Evolutionary conservation across 1,284 basidiomycete species (phyloP).

Genomic region (Leccinum griseonigrum): DNA sequence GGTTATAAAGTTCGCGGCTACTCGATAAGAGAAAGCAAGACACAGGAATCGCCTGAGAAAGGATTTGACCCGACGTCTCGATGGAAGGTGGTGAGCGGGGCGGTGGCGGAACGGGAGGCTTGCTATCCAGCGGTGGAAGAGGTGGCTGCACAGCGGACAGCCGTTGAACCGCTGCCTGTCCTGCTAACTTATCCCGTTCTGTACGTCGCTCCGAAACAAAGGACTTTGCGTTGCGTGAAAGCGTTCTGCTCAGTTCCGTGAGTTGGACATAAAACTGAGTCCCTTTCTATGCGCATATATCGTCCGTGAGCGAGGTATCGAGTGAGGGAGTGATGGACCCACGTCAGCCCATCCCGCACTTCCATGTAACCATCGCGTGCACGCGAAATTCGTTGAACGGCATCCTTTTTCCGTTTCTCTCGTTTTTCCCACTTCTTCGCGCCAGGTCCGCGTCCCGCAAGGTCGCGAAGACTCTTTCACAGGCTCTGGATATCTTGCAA

Average conservation of each 20-base stretch:
- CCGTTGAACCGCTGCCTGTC: slow-evolving; percentile 71
- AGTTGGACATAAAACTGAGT: slow-evolving; percentile 87
- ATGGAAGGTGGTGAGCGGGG: slow-evolving; percentile 42
- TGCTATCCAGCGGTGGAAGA: slow-evolving; percentile 45
- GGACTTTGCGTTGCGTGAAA: slow-evolving; percentile 59
- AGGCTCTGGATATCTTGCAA: slow-evolving; percentile 71
- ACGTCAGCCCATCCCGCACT: slow-evolving; percentile 81
- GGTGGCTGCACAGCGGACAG: slow-evolving; percentile 42
- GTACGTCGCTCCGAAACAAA: slow-evolving; percentile 66
- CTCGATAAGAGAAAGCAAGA: slow-evolving; percentile 56
- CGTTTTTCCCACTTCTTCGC: slow-evolving; percentile 79
- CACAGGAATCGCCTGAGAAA: slow-evolving; percentile 73
- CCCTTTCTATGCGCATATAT: slow-evolving; percentile 60
- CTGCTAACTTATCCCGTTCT: slow-evolving; percentile 70
- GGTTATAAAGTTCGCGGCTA: slow-evolving; percentile 44
- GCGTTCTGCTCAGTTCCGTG: slow-evolving; percentile 58
- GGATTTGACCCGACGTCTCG: slow-evolving; percentile 62
- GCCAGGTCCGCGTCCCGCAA: slow-evolving; percentile 66
- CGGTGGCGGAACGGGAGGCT: slow-evolving; percentile 51
- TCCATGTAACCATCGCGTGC: slow-evolving; percentile 86
- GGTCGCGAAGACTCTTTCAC: slow-evolving; percentile 72
- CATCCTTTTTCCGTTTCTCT: slow-evolving; percentile 74
- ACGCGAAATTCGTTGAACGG: slow-evolving; percentile 66
- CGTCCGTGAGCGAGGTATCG: slow-evolving; percentile 7
- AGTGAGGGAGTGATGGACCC: slow-evolving; percentile 34